Evolutionary conservation across 2,329 filamentous ascomycete genomes (phyloP).

Genomic region (Trichoderma asperellum): DNA sequence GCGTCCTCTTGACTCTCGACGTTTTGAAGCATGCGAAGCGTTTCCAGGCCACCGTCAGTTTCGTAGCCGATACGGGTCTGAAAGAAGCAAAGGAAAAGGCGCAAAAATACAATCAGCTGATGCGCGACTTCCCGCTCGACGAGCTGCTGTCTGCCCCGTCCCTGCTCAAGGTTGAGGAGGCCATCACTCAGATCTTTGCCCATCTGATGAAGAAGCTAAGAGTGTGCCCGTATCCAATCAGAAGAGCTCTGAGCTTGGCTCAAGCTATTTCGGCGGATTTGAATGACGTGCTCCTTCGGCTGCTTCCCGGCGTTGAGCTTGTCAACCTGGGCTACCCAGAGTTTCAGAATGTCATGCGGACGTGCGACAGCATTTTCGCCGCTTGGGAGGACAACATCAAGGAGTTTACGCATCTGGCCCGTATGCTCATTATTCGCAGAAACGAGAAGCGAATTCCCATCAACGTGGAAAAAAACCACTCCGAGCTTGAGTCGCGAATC

Average conservation of each 20-base stretch:
- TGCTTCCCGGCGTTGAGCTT: slow-evolving; percentile 83
- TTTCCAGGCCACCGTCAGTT: slow-evolving; percentile 96
- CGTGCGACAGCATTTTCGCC: slow-evolving; percentile 82
- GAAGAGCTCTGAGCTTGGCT: slow-evolving; percentile 87
- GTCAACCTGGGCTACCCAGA: slow-evolving; percentile 93
- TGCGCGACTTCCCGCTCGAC: slow-evolving; percentile 96
- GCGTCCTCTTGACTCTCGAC: slow-evolving; percentile 87
- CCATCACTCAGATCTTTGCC: slow-evolving; percentile 84
- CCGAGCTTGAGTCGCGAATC: slow-evolving; percentile 84
- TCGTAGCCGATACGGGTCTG: slow-evolving; percentile 91
- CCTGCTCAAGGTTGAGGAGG: slow-evolving; percentile 83
- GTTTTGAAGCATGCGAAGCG: slow-evolving; percentile 96
- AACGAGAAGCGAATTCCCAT: slow-evolving; percentile 99
- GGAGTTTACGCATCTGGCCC: slow-evolving; percentile 96
- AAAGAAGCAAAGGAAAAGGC: slow-evolving; percentile 96
- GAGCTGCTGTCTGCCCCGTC: slow-evolving; percentile 92
- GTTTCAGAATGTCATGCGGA: slow-evolving; percentile 83
- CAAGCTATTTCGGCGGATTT: slow-evolving; percentile 95
- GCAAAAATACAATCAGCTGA: slow-evolving; percentile 97
- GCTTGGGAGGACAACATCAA: slow-evolving; percentile 96
- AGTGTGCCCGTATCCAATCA: slow-evolving; percentile 93
- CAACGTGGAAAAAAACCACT: slow-evolving; percentile 88
- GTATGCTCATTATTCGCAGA: slow-evolving; percentile 88
- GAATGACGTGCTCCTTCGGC: slow-evolving; percentile 79
- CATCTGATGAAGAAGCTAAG: slow-evolving; percentile 98